Conservation (phyloP, 2,329 filamentous ascomycete genomes). For the Botrytis fabae region DNA sequence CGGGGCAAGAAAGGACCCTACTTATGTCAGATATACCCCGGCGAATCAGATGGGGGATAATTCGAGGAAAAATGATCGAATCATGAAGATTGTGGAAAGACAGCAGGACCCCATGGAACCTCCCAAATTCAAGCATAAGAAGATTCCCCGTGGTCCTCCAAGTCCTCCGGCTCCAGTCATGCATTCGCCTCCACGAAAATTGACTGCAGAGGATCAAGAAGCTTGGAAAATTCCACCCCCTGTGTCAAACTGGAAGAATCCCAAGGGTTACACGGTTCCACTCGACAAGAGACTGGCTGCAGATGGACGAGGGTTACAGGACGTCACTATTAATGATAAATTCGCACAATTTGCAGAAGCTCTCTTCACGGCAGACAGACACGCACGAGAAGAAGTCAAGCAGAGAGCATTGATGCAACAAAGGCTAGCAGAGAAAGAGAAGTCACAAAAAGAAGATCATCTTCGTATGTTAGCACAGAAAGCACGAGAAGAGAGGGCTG, state of each 20-base stretch:
- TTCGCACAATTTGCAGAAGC: constrained; percentile 96
- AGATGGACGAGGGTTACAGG: constrained; percentile 86
- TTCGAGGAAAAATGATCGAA: constrained; percentile 84
- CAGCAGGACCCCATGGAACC: constrained; percentile 96
- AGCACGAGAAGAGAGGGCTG: constrained; percentile 77
- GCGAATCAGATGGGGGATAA: constrained; percentile 94
- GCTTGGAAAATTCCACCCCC: constrained; percentile 91
- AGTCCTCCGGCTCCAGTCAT: constrained; percentile 92
- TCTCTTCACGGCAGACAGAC: constrained; percentile 88
- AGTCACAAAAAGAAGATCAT: constrained; percentile 89
- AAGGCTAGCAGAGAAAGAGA: constrained; percentile 93
- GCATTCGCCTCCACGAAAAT: constrained; percentile 89
- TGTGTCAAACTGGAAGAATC: constrained; percentile 98
- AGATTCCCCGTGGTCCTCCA: constrained; percentile 89
- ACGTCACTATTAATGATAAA: constrained; percentile 96
- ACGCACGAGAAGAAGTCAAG: constrained; percentile 93
- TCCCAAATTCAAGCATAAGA: constrained; percentile 98
- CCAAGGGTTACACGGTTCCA: constrained; percentile 95
- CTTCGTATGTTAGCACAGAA: constrained; percentile 85
- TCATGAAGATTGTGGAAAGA: constrained; percentile 97
- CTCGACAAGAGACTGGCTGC: constrained; percentile 94
- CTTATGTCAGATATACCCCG: constrained; percentile 93
- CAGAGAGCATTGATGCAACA: constrained; percentile 95
- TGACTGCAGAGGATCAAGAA: constrained; percentile 96
- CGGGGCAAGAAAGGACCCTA: constrained; percentile 77